Evolutionary conservation across 441 rosid genomes (phyloP), one percentile per base, ranked within the genome.

Genomic region (Gossypium schwendimanii): DNA sequence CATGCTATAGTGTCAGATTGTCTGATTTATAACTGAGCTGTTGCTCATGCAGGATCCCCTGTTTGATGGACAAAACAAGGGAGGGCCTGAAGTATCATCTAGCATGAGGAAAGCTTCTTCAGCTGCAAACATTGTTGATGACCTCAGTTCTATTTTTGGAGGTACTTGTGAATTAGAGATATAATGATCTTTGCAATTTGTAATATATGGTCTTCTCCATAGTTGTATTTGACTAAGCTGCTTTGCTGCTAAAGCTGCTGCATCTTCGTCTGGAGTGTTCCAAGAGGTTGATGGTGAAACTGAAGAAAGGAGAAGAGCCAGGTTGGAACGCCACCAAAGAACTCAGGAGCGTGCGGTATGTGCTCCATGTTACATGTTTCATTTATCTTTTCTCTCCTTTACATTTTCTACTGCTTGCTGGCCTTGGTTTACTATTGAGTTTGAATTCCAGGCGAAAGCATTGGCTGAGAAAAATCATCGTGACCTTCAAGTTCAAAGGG

Each of bases 281-380:
- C 97, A 82, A 77, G 98, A 92, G 1, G 83, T 92, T 75, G 94
- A 88, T 52, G 97, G 97, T 74, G 98, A 94, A 82, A 88, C 83
- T 71, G 97, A 89, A 74, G 96, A 94, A 78, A 88, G 98, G 79
- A 84, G 97, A 52, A 87, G 86, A 77, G 94, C 98, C 59, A 85
- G 98, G 82, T 77, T 94, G 82, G 97, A 94, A 64, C 97, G 97
- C 74, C 97, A 90, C 58, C 98, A 91, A 76, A 89, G 98, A 85
- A 89, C 98, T 77, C 97, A 94, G 77, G 97, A 94, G 85, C 94
- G 98, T 8, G 97, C 97, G 78, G 98, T 94, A 84, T 77, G 91
- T 80, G 50, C 50, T 78, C 60, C 15, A 1, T 62, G 20, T 67
- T 24, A 15, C 14, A 63, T 57, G 67, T 76, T 47, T 58, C 53